Base-by-base conservation (phyloP, 108 stramenopile species). In the Fragilaria crotonensis region DNA sequence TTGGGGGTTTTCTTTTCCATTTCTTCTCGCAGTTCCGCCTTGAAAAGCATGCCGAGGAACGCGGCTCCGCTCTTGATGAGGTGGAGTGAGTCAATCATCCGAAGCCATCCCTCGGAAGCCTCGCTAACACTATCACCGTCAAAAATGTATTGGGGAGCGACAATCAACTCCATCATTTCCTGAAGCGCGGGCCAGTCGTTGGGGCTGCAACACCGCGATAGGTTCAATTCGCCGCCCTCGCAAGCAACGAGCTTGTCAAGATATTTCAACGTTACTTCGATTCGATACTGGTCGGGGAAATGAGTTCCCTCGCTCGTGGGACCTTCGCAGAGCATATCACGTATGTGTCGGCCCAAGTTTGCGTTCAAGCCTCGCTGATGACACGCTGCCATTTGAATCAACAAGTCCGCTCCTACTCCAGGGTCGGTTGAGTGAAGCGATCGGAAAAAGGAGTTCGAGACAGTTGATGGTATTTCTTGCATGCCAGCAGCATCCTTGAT, bases 351-450 rank as follows among this genome's bases (percentile, higher is more conserved):
- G 18, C 23, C 18, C 18, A 28, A 28, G 27, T 52, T 52, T 2
- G 18, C 23, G 26, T 52, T 25, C 2, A 27, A 27, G 2, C 23
- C 26, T 26, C 27, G 23, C 51, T 28, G 18, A 5, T 52, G 26
- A 27, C 23, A 25, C 23, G 27, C 2, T 23, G 51, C 23, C 23
- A 28, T 27, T 3, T 52, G 51, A 2, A 27, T 23, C 7, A 52
- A 23, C 18, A 52, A 1, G 23, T 23, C 51, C 18, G 51, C 51
- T 23, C 51, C 51, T 23, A 9, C 25, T 4, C 27, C 26, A 23
- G 51, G 51, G 3, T 52, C 51, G n/a, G 51, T 1, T 5, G 51
- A 52, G 23, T 52, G 23, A 18, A 52, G 23, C 3, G 51, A 22
- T 23, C 51, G 23, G 18, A n/a, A 28, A 52, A 28, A 18, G 18